These are phyloP conservation scores for Vaccinium corymbosum DNA, from an alignment of 148 eudicot species.

Conservation along the genomic window DNA sequence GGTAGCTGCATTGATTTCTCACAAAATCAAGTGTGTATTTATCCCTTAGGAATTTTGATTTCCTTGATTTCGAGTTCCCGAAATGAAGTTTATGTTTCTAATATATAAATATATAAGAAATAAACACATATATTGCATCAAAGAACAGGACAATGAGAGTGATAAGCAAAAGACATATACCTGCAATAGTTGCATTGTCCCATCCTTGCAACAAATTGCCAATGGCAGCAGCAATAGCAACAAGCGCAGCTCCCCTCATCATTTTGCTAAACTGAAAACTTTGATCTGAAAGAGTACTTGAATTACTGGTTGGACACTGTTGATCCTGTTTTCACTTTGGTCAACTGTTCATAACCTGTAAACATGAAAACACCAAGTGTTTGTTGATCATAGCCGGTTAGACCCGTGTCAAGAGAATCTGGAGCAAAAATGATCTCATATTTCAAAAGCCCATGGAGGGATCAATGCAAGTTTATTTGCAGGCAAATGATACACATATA, in stretches of 20 bases:
- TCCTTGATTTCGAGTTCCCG: too few species aligned
- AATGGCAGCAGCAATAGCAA: slow-evolving; percentile 86
- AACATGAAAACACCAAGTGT: not conserved
- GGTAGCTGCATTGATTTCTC: not conserved
- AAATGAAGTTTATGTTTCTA: not conserved
- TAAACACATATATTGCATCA: not conserved
- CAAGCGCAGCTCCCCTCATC: slow-evolving; percentile 81
- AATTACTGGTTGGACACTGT: not conserved
- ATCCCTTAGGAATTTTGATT: too few species aligned
- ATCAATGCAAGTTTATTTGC: not conserved
- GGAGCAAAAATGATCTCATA: not conserved
- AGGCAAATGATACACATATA: not conserved
- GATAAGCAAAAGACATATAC: slow-evolving; percentile 28
- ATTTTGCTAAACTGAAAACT: slow-evolving; percentile 19
- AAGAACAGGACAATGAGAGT: not conserved
- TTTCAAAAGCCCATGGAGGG: not conserved
- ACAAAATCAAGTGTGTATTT: too few species aligned
- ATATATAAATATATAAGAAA: too few species aligned
- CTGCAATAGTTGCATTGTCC: slow-evolving; percentile 99
- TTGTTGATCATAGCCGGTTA: not conserved
- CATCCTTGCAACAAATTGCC: slow-evolving; percentile 98
- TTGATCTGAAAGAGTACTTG: slow-evolving; percentile 4
- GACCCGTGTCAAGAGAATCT: not conserved
- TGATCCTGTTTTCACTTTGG: not conserved
- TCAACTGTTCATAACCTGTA: not conserved